Evolutionary conservation across 305 asterid species (phyloP).

Genomic region (Plantago lanceolata): DNA sequence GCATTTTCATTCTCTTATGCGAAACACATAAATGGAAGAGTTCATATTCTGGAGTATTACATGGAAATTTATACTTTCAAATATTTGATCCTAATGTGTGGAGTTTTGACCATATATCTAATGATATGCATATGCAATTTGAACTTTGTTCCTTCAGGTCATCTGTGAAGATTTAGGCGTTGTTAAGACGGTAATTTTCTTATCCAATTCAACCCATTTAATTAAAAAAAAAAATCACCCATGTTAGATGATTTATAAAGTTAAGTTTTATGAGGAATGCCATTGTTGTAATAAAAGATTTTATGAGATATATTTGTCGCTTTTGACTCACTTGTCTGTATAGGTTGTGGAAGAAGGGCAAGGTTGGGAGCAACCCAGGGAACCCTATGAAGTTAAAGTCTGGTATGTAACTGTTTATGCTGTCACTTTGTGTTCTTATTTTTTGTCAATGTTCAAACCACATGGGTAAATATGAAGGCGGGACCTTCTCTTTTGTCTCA

Average conservation of each 20-base stretch:
- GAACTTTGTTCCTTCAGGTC: slow-evolving; percentile 49
- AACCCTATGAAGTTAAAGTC: slow-evolving; percentile 82
- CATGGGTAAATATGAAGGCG: slow-evolving; percentile 6
- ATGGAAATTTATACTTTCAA: background rate
- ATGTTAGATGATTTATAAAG: background rate
- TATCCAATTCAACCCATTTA: too few species aligned
- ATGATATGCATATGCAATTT: slow-evolving; percentile 20
- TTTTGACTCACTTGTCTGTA: slow-evolving; percentile 28
- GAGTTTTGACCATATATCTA: slow-evolving; percentile 9
- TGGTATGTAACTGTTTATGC: slow-evolving; percentile 44
- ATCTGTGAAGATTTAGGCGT: slow-evolving; percentile 80
- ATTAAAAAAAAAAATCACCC: too few species aligned
- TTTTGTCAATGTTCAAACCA: slow-evolving; percentile 16
- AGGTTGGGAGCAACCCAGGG: slow-evolving; percentile 97
- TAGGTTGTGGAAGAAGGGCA: slow-evolving; percentile 84
- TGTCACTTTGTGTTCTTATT: slow-evolving; percentile 23
- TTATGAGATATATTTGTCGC: background rate
- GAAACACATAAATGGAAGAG: background rate
- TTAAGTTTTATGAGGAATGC: background rate
- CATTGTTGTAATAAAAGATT: background rate
- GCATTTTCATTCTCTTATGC: slow-evolving; percentile 27
- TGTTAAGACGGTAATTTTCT: slow-evolving; percentile 63
- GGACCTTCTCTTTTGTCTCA: slow-evolving; percentile 2
- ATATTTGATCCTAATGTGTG: slow-evolving; percentile 7
- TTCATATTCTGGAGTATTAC: background rate